phyloP scores from a whole-genome alignment of 1,139 yeast species.

The Lodderomyces pseudojiufengensis region DNA sequence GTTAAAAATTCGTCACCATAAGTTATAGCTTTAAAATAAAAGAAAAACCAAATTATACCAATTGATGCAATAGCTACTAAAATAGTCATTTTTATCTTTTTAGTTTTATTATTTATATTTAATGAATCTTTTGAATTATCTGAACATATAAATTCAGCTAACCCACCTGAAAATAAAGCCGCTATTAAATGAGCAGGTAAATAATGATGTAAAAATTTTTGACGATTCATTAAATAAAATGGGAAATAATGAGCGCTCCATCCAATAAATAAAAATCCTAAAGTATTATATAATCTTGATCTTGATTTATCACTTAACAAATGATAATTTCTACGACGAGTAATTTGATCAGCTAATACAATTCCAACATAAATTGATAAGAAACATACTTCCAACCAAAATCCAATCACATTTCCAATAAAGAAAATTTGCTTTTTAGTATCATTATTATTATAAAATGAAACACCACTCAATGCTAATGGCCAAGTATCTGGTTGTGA shows the following conservation, averaged over 20 bases:
- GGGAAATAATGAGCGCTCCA: constrained; percentile 91
- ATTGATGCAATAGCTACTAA: constrained; percentile 40
- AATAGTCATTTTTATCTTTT: constrained; percentile 24
- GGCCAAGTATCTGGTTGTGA: constrained; percentile 96
- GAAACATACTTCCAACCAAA: constrained; percentile 80
- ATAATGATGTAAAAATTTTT: constrained; percentile 91
- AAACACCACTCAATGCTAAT: constrained; percentile 83
- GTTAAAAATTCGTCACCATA: constrained; percentile 73
- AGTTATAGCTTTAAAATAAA: constrained; percentile 77
- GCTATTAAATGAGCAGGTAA: constrained; percentile 94
- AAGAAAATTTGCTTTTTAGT: constrained; percentile 75
- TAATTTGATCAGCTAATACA: constrained; percentile 67
- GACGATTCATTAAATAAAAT: constrained; percentile 88
- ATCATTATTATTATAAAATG: constrained; percentile 85
- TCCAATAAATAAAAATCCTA: constrained; percentile 81
- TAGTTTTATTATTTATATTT: constrained; percentile 11
- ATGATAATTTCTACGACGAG: constrained; percentile 66
- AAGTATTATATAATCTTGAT: constrained; percentile 71
- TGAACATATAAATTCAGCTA: constrained; percentile 75
- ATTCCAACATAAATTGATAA: constrained; percentile 63
- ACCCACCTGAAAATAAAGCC: constrained; percentile 76
- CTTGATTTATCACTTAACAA: constrained; percentile 63
- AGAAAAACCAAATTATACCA: constrained; percentile 60
- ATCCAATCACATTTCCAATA: constrained; percentile 86
- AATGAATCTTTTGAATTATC: constrained; percentile 40